These are phyloP conservation scores for Novymonas esmeraldas DNA, from an alignment of 208 protist genomes.

Conservation along the genomic window DNA sequence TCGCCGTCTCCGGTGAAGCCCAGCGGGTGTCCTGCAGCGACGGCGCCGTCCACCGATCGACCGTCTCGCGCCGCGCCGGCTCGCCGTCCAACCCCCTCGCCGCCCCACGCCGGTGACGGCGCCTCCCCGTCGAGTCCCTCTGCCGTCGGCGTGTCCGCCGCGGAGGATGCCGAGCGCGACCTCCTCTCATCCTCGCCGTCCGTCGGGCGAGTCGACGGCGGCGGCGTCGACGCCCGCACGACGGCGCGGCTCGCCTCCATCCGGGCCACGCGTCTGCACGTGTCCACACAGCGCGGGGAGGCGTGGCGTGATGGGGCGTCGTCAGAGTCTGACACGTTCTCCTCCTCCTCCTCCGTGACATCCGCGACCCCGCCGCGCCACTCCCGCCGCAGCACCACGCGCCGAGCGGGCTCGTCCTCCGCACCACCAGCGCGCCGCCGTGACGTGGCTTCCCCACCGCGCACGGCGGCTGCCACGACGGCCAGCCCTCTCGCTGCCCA, in stretches of 20 bases:
- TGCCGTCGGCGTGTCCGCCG: neutral
- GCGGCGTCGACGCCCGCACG: neutral
- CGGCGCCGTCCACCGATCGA: too few relatives aligned
- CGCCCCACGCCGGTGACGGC: neutral
- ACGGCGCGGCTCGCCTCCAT: conserved; percentile 21
- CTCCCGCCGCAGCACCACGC: neutral
- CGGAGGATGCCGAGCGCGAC: conserved; percentile 22
- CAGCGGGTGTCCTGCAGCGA: too few relatives aligned
- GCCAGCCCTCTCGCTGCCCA: neutral
- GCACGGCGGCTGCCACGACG: neutral
- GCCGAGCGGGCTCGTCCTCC: too few relatives aligned
- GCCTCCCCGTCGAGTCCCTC: neutral
- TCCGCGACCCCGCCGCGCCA: neutral
- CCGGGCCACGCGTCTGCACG: conserved; percentile 33
- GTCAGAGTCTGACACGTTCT: neutral
- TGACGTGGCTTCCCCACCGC: neutral
- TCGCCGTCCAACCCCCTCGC: neutral
- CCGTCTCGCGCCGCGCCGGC: neutral
- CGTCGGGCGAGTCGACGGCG: neutral
- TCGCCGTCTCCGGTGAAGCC: conserved; percentile 15
- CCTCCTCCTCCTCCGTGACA: conserved; percentile 10
- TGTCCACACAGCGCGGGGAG: conserved; percentile 34
- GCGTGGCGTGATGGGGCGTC: conserved; percentile 15
- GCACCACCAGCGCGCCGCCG: too few relatives aligned
- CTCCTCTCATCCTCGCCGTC: conserved; percentile 22